These are phyloP conservation scores for Grosmannia penicillata DNA, from an alignment of 2,329 filamentous ascomycete species.

Conservation along the genomic window DNA sequence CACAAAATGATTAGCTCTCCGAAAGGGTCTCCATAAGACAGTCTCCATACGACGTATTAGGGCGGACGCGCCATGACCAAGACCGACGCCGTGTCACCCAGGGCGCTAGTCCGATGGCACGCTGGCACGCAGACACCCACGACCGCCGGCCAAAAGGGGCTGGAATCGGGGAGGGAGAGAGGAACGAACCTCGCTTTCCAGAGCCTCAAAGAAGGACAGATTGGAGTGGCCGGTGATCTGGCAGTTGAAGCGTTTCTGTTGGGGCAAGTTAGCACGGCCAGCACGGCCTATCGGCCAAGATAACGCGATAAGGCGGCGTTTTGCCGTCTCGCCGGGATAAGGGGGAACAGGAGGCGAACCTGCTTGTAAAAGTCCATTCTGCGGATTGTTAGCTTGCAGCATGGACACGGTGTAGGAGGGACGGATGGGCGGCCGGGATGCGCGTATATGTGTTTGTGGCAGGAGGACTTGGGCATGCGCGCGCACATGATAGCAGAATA, in stretches of 20 bases:
- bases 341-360: slow-evolving; percentile 30
- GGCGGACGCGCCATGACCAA: too few species aligned
- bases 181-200: slow-evolving; percentile 69
- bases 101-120: too few species aligned
- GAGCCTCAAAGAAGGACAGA: slow-evolving; percentile 82
- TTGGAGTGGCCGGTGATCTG: slow-evolving; percentile 89
- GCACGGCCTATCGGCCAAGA: too few species aligned
- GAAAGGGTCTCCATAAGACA: too few species aligned
- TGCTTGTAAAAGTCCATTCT: slow-evolving; percentile 92
- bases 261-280: slow-evolving; percentile 6
- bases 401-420: not conserved
- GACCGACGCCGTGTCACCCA: too few species aligned
- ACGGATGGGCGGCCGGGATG: not conserved
- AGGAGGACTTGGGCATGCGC: too few species aligned
- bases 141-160: too few species aligned
- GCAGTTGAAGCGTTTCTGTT: slow-evolving; percentile 76
- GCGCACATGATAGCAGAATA: too few species aligned
- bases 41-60: too few species aligned
- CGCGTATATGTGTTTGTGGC: too few species aligned
- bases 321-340: not conserved
- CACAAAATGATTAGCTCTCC: too few species aligned
- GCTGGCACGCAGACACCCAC: too few species aligned
- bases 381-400: slow-evolving; percentile 17
- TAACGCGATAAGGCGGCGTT: not conserved
- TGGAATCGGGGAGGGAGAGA: slow-evolving; percentile 1